Base-by-base conservation (phyloP, 2,329 filamentous ascomycete genomes). In the Leptographium flavum region DNA sequence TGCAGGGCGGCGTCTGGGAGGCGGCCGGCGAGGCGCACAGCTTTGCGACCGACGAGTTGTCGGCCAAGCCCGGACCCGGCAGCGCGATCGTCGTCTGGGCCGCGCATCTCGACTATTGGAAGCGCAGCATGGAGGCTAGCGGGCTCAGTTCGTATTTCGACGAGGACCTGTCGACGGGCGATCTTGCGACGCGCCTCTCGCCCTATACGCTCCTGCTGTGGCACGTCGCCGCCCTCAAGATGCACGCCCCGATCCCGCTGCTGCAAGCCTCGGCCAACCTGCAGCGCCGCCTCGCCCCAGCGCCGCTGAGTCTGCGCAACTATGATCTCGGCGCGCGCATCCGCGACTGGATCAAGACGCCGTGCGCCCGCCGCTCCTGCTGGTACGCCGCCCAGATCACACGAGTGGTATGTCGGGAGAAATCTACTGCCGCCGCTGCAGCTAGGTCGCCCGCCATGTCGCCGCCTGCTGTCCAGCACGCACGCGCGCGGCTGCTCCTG, bases 1-100 rank as follows among this genome's bases (percentile, higher is more conserved):
- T 46, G 21, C 45, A 46, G 35, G 33, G 27, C 11, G 45, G 45
- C 15, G 39, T 46, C 19, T 46, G 45, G 45, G 45, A 42, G n/a
- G 45, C 45, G 1, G 45, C 45, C 4, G 33, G 33, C 39, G 45
- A 43, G 36, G 39, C 45, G 9, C 45, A 46, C 21, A 46, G 45
- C 28, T 42, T 43, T 17, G 33, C 45, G 11, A 39, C 39, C 11
- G 45, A 46, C 35, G 45, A 39, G 21, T 35, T 46, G 19, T 46
- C 39, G 8, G 33, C 27, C n/a, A 42, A 46, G 39, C 45, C 27
- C 15, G 25, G 25, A 3, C 45, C 45, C 2, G 45, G 33, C 11
- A 17, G 11, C 19, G 32, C 39, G 5, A 38, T 46, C 19, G 3
- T 33, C 2, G 22, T 39, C 3, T 46, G 45, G 45, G 39, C 33